These are phyloP conservation scores for Cyclotella choctawhatcheeana DNA, from an alignment of 108 stramenopile species.

Conservation along the genomic window DNA sequence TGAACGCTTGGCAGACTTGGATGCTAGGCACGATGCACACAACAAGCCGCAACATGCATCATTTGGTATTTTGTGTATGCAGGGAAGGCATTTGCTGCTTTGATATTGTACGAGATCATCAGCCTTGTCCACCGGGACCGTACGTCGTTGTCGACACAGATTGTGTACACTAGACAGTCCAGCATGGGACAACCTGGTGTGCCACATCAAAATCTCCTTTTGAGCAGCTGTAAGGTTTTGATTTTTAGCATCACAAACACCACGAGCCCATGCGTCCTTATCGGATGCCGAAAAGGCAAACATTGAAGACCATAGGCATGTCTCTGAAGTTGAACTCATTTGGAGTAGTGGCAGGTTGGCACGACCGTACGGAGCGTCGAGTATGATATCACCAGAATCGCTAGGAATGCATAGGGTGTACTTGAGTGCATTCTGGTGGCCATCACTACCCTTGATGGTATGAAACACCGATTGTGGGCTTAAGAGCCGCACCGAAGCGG, in stretches of 20 bases:
- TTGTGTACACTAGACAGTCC: not conserved
- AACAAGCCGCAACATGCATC: not conserved
- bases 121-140: not conserved
- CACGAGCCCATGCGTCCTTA: not conserved
- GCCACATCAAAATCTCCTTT: slow-evolving; percentile 1
- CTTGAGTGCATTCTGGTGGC: not conserved
- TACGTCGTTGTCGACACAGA: slow-evolving; percentile 1
- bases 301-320: not conserved
- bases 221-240: slow-evolving; percentile 9
- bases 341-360: not conserved
- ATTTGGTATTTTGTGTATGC: not conserved
- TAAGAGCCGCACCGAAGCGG: not conserved
- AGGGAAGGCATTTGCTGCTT: not conserved
- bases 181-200: not conserved
- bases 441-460: not conserved
- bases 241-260: not conserved
- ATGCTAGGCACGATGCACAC: not conserved
- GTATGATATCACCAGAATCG: too few relatives aligned
- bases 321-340: not conserved
- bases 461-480: not conserved
- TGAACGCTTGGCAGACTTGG: not conserved
- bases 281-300: not conserved
- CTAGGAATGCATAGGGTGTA: not conserved
- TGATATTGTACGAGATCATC: not conserved
- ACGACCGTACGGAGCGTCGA: not conserved